A percentile compares a stretch with the other conserved stretches of the same genome.
Evolutionary conservation across 2,329 filamentous ascomycete species (phyloP).

Genomic region (Dendrostoma leiphaemia): DNA sequence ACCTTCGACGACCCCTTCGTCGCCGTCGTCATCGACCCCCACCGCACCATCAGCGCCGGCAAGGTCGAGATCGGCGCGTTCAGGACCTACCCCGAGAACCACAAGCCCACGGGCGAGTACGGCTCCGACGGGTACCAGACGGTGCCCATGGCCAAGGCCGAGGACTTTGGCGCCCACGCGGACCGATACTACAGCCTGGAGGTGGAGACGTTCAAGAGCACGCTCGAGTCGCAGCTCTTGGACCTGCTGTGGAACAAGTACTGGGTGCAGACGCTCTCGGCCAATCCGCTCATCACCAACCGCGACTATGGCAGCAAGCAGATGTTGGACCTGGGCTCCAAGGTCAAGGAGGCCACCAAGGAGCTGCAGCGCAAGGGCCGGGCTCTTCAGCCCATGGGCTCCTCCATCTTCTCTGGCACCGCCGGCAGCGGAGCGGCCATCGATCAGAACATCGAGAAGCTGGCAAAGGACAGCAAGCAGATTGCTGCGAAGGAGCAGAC

Average conservation of each 20-base stretch:
- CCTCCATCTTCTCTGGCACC: slow-evolving; percentile 20
- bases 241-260: slow-evolving; percentile 98
- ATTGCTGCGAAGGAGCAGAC: slow-evolving; percentile 61
- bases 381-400: slow-evolving; percentile 23
- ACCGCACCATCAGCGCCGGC: slow-evolving; percentile 89
- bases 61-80: slow-evolving; percentile 98
- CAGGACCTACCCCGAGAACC: slow-evolving; percentile 78
- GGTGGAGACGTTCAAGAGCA: slow-evolving; percentile 92
- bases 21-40: slow-evolving; percentile 93
- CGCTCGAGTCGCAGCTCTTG: slow-evolving; percentile 81
- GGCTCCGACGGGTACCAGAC: slow-evolving; percentile 62
- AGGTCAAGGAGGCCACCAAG: slow-evolving; percentile 66
- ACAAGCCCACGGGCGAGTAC: slow-evolving; percentile 47
- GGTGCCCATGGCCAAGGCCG: slow-evolving; percentile 89
- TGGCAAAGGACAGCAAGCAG: slow-evolving; percentile 59
- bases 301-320: slow-evolving; percentile 92
- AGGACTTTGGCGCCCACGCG: slow-evolving; percentile 92
- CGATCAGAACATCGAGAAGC: slow-evolving; percentile 55
- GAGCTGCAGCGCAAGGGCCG: slow-evolving; percentile 32
- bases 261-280: slow-evolving; percentile 93
- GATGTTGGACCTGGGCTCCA: slow-evolving; percentile 82
- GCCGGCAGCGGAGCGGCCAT: slow-evolving; percentile 26
- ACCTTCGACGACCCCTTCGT: slow-evolving; percentile 85
- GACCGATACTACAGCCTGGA: slow-evolving; percentile 89
- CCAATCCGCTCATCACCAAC: slow-evolving; percentile 86